phyloP scores from a whole-genome alignment of 73 alveolate genomes.

The Loxodes magnus region DNA sequence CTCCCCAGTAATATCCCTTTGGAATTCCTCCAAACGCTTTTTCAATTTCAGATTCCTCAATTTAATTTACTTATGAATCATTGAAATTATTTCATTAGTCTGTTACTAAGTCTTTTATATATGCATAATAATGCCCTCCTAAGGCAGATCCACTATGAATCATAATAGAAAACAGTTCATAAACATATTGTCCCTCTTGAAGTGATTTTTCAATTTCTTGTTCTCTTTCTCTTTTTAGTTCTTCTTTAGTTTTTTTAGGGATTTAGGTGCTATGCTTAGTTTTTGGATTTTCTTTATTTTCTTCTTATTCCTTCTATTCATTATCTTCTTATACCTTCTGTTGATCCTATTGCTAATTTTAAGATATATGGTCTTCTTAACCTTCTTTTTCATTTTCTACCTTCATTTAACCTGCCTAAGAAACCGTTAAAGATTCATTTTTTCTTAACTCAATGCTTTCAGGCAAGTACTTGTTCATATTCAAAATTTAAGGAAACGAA shows the following conservation, averaged over 20 bases:
- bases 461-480: conserved; percentile 34
- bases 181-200: conserved; percentile 62
- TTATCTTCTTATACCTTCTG: not conserved
- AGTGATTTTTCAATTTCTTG: not conserved
- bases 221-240: not conserved
- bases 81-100: conserved; percentile 68
- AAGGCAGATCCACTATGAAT: conserved; percentile 85
- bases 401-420: not conserved
- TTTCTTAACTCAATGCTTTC: conserved; percentile 30
- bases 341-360: not conserved
- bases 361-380: not conserved
- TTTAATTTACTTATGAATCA: conserved; percentile 65
- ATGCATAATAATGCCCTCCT: conserved; percentile 93
- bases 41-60: conserved; percentile 36
- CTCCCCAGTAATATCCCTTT: no score
- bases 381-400: not conserved
- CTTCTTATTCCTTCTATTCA: not conserved
- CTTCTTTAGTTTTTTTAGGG: no score
- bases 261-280: no score
- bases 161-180: conserved; percentile 76
- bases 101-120: conserved; percentile 68
- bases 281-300: not conserved
- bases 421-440: conserved; percentile 24
- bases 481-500: conserved; percentile 49
- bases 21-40: conserved; percentile 66